Evolutionary conservation across 805 yeast species (phyloP), one percentile per base, ranked within the genome.

Genomic region (Sungouiozyma ichnusensis): DNA sequence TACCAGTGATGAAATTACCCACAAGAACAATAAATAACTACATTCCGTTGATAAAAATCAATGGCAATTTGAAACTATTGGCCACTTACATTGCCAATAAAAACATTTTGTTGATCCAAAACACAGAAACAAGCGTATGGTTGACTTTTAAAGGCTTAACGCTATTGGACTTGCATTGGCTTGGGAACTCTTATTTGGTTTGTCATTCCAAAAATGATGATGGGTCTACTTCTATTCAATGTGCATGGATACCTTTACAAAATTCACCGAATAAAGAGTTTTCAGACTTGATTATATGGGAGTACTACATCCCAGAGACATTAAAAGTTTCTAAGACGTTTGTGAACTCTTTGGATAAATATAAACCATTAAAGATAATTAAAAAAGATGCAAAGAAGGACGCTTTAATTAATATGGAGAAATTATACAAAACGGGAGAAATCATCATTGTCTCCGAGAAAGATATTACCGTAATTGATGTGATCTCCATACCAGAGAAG

Each of bases 71-170:
- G 33, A 58, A 53, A 33, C 32, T 56, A 20, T 27, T 59, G 42
- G 62, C 63, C 0, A 48, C 48, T 4, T 56, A 47, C 41, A 53
- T 61, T 2, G 45, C 62, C 0, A 62, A 62, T 44, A 62, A 62
- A 38, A 50, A 53, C 33, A 44, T 58, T n/a, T 41, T 62, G 33
- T 39, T 59, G n/a, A 35, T 62, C 5, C 55, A 53, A 16, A 54
- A 58, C 43, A 20, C 55, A 39, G 55, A 51, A 33, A 53, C 60
- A 3, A 54, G 48, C 36, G 33, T 38, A 8, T 62, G 66, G 66
- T 44, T 44, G 33, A 49, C 48, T 20, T 61, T 57, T 45, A 38
- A 41, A 5, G 56, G 57, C 16, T 33, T 54, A 33, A 41, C 44
- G 1, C 48, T 61, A 4, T 18, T 56, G 4, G 58, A 56, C 37